Conservation (phyloP, 768 basidiomycete genomes). For the Macrolepiota fuliginosa region DNA sequence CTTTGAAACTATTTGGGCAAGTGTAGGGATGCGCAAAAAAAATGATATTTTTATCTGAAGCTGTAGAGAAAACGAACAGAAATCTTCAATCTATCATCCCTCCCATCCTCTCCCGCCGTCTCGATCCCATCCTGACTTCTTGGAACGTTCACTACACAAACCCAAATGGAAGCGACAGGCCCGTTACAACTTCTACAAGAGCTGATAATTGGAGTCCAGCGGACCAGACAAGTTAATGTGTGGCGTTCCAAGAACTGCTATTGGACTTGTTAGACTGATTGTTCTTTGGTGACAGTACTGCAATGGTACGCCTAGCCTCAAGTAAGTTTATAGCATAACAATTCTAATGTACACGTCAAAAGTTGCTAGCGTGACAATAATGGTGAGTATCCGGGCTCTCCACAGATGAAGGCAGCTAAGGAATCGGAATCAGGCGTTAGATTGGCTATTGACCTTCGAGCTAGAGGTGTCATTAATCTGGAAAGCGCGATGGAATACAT, state of each 20-base stretch:
- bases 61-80: background rate
- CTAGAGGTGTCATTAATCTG: conserved; percentile 17
- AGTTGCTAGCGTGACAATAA: conserved; percentile 10
- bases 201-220: background rate
- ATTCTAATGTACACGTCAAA: background rate
- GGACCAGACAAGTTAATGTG: conserved; percentile 11
- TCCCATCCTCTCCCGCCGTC: background rate
- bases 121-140: background rate
- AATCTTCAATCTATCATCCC: background rate
- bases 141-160: background rate
- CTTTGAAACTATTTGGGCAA: background rate
- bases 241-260: background rate
- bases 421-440: conserved; percentile 8
- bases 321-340: background rate
- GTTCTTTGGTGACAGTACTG: background rate
- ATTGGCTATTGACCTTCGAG: conserved; percentile 23
- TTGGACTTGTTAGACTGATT: background rate
- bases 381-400: background rate
- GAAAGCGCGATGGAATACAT: conserved; percentile 7
- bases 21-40: background rate
- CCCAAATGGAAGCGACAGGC: background rate
- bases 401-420: background rate
- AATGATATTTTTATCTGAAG: background rate
- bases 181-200: conserved; percentile 6
- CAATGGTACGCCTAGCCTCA: conserved; percentile 3